Evolutionary conservation across 768 basidiomycete genomes (phyloP).

Genomic region (Boletus huronensis): DNA sequence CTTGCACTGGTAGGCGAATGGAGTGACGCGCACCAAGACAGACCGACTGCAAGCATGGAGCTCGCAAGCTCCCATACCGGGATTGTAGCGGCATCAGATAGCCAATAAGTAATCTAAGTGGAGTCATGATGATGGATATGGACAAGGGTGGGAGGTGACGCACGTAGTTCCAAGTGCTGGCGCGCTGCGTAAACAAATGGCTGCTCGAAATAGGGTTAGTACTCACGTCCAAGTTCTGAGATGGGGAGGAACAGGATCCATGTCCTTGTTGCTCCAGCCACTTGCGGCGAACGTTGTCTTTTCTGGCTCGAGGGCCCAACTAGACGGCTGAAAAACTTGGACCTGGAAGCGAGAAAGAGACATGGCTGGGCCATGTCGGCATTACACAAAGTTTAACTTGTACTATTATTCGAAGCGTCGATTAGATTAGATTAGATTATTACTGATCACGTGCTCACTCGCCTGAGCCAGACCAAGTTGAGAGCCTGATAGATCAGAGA

Average conservation of each 20-base stretch:
- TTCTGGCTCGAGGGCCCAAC: slow-evolving; percentile 51
- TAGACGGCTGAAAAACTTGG: slow-evolving; percentile 17
- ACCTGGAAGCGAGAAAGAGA: slow-evolving; percentile 21
- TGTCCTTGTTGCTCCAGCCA: slow-evolving; percentile 70
- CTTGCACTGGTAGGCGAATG: neutral
- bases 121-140: neutral
- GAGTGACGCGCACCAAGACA: neutral
- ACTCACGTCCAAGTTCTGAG: slow-evolving; percentile 58
- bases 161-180: slow-evolving; percentile 58
- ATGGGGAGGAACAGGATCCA: slow-evolving; percentile 67
- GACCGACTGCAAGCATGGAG: neutral
- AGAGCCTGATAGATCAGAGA: neutral
- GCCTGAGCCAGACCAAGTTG: slow-evolving; percentile 14
- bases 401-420: neutral
- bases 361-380: neutral
- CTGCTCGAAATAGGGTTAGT: neutral
- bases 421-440: slow-evolving; percentile 14
- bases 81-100: neutral
- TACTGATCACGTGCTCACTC: slow-evolving; percentile 24
- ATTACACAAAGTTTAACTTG: neutral
- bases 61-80: neutral
- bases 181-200: neutral
- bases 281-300: slow-evolving; percentile 48
- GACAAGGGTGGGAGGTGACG: slow-evolving; percentile 47
- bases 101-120: neutral